Base-by-base conservation (phyloP, 805 yeast genomes). In the Myxozyma kluyveri region DNA sequence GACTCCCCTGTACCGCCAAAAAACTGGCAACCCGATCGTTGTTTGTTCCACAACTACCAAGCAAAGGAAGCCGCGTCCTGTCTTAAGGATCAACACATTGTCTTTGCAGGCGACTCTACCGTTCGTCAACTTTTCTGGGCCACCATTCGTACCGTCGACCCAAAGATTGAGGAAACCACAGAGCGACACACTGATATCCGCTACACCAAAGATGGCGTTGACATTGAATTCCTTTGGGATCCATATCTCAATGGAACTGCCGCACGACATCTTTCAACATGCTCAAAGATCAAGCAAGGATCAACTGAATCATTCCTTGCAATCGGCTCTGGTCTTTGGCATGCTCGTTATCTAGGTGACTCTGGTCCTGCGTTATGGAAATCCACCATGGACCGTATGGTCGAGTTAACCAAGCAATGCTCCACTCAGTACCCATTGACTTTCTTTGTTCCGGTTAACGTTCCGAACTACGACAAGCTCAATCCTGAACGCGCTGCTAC, bases 31-130 rank as follows among this genome's bases (percentile, higher is more conserved):
- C 63, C 64, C 36, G 42, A 50, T 19, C 49, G 52, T 29, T 61
- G 64, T 29, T 50, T 61, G 44, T 50, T 58, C 37, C 57, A 60
- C 47, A 27, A 35, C 31, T 61, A 60, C 45, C 29, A 45, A 7
- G 40, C 46, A 18, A 47, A 41, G 9, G 59, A 59, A 4, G 52
- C 55, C 19, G 39, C 46, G 14, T 24, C 46, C n/a, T 61, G 64
- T 24, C 49, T 61, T 32, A 18, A 26, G 7, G 37, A 51, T 44
- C 47, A 58, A 39, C 50, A 57, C n/a, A 48, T 60, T 14, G 42
- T 61, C 12, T 61, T 60, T 32, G 50, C 55, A 23, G 64, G 64
- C 22, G 64, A 61, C 53, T 61, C 64, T 17, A 57, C 62, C 35
- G 61, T 57, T 24, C 53, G 64, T n/a, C 57, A 57, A 38, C 24